phyloP scores from a whole-genome alignment of 768 basidiomycete genomes.

The Rickenella mellea region DNA sequence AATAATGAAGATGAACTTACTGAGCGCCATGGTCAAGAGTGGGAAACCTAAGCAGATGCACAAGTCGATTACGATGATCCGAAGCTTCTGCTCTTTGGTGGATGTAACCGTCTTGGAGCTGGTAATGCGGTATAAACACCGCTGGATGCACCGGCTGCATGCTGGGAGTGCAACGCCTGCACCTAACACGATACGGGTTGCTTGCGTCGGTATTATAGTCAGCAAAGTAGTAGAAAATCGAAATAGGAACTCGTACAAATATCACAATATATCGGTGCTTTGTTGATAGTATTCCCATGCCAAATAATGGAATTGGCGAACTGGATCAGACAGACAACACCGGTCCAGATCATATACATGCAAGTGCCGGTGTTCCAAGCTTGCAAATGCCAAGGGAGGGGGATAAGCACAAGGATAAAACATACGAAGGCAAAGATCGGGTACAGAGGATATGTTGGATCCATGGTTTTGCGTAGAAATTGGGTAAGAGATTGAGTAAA shows the following conservation, averaged over 20 bases:
- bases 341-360: not conserved
- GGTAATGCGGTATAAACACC: slow-evolving; percentile 40
- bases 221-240: no score
- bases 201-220: slow-evolving; percentile 18
- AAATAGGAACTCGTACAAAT: slow-evolving; percentile 8
- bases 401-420: slow-evolving; percentile 31
- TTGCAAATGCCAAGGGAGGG: slow-evolving; percentile 31
- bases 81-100: no score
- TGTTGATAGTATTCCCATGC: slow-evolving; percentile 16
- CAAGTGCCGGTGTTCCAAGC: slow-evolving; percentile 21
- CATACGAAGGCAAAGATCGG: slow-evolving; percentile 29
- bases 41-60: slow-evolving; percentile 23
- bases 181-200: slow-evolving; percentile 25
- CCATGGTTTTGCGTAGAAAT: not conserved
- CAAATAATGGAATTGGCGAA: slow-evolving; percentile 24
- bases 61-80: slow-evolving; percentile 30
- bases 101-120: no score
- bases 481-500: not conserved
- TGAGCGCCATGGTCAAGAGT: slow-evolving; percentile 18
- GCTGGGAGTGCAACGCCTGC: slow-evolving; percentile 27
- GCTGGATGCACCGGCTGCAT: slow-evolving; percentile 35
- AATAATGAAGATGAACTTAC: slow-evolving; percentile 10
- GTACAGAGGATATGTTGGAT: slow-evolving; percentile 20
- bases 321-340: not conserved
- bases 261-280: slow-evolving; percentile 24